Evolutionary conservation across 108 stramenopile genomes (phyloP), one percentile per base, ranked within the genome.

Genomic region (Ochromonas danica): DNA sequence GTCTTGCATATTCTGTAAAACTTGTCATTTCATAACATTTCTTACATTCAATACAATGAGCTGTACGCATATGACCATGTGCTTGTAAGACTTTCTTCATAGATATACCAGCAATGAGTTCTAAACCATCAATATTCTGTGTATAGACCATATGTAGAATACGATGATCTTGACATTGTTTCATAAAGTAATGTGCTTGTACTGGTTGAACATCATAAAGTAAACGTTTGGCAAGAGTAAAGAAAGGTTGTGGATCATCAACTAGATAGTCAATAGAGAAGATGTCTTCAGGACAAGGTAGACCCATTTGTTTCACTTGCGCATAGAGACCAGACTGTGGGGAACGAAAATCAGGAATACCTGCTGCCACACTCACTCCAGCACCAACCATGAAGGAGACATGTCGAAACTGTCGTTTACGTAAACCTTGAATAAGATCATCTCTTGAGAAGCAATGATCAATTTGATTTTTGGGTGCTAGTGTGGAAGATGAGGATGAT

Each of bases 71-170:
- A 17, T 1, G 36, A 74, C 96, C 96, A 79, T 97, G 96, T 67
- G 93, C 93, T 84, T 95, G 93, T 27, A 97, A 86, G 51, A 94
- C 71, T 78, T 89, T 84, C 1, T 95, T 93, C 39, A 84, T 87
- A 3, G 89, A 86, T 25, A 94, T 84, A 1, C 93, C 93, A 3
- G 93, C 93, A 35, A 90, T 65, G 36, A 83, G 78, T 77, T 97
- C 96, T 61, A 97, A 81, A 42, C 92, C 92, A 81, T 97, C 96
- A 80, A 97, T 95, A 81, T 97, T 38, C 81, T 97, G 96, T 1
- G 94, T 92, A 71, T 94, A 95, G 70, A 87, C 88, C 61, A 94
- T 83, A 38, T 92, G 78, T 28, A 97, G 72, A 57, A 89, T 39
- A 0, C 88, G 89, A 79, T 93, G 92, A 62, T 90, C 79, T 43